Conservation (phyloP, 1,139 yeast genomes). For the Yamadazyma atmosphaerica region DNA sequence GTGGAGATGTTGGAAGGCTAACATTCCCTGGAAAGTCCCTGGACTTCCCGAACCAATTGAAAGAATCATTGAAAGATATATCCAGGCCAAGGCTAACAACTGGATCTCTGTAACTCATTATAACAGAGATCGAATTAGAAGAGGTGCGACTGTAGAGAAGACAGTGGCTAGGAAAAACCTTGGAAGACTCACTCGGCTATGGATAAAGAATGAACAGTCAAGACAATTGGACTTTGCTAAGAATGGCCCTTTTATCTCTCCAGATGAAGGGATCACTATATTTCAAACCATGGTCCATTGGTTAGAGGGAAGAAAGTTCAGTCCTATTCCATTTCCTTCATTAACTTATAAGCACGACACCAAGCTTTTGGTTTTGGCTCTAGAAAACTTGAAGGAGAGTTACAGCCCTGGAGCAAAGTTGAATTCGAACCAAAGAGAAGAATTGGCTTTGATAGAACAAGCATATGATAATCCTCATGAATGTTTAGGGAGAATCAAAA, state of each 20-base stretch:
- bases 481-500: slow-evolving; percentile 80
- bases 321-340: slow-evolving; percentile 94
- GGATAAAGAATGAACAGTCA: slow-evolving; percentile 92
- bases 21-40: slow-evolving; percentile 97
- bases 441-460: slow-evolving; percentile 88
- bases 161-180: slow-evolving; percentile 91
- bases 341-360: slow-evolving; percentile 91
- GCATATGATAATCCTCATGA: slow-evolving; percentile 98
- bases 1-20: slow-evolving; percentile 99
- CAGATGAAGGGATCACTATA: slow-evolving; percentile 85
- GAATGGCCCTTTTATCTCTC: slow-evolving; percentile 84
- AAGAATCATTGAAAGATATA: slow-evolving; percentile 81
- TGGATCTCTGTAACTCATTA: slow-evolving; percentile 95
- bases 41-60: slow-evolving; percentile 93
- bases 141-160: slow-evolving; percentile 91
- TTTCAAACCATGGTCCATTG: slow-evolving; percentile 89
- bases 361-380: slow-evolving; percentile 80
- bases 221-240: slow-evolving; percentile 78
- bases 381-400: slow-evolving; percentile 83
- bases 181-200: slow-evolving; percentile 86
- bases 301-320: slow-evolving; percentile 83
- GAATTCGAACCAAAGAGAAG: slow-evolving; percentile 88
- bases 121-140: slow-evolving; percentile 82
- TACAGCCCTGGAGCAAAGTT: slow-evolving; percentile 82
- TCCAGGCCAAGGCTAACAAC: slow-evolving; percentile 94